A percentile compares a stretch with the other conserved stretches of the same genome.
Conservation (phyloP, 2,329 filamentous ascomycete species). For the Teratosphaeria gauchensis region DNA sequence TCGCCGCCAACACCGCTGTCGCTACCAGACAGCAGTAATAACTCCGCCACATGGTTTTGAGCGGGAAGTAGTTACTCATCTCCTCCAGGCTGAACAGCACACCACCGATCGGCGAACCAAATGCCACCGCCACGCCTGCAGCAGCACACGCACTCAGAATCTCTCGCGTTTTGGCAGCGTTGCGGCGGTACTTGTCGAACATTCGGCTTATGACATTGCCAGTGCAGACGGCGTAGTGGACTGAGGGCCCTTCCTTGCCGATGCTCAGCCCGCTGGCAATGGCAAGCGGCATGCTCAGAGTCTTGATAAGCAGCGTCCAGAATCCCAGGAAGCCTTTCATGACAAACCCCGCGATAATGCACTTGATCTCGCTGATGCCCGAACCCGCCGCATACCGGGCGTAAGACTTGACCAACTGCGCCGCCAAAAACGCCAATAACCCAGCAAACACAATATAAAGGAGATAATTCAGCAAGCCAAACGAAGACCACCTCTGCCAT, state of each 20-base stretch:
- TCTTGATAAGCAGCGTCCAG: slow-evolving; percentile 91
- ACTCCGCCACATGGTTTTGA: slow-evolving; percentile 96
- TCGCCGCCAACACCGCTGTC: slow-evolving; percentile 80
- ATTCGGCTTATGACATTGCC: slow-evolving; percentile 91
- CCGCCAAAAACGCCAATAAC: slow-evolving; percentile 71
- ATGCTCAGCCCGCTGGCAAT: slow-evolving; percentile 92
- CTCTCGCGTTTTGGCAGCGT: slow-evolving; percentile 88
- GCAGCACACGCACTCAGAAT: slow-evolving; percentile 91
- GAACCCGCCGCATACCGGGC: slow-evolving; percentile 94
- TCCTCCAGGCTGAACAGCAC: slow-evolving; percentile 76
- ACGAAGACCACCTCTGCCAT: slow-evolving; percentile 81
- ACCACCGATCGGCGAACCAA: slow-evolving; percentile 93
- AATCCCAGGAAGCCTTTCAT: slow-evolving; percentile 97
- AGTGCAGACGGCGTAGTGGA: slow-evolving; percentile 97
- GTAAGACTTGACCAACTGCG: slow-evolving; percentile 77
- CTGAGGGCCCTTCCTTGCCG: slow-evolving; percentile 93
- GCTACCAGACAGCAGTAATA: slow-evolving; percentile 97
- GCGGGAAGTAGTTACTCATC: slow-evolving; percentile 91
- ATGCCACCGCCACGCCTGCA: slow-evolving; percentile 90
- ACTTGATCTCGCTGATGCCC: slow-evolving; percentile 98
- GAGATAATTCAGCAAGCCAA: slow-evolving; percentile 71
- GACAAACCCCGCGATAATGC: slow-evolving; percentile 95
- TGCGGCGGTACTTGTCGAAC: slow-evolving; percentile 84
- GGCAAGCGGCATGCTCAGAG: slow-evolving; percentile 76
- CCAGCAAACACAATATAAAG: slow-evolving; percentile 74